A percentile compares a stretch with the other conserved stretches of the same genome.
Conservation (phyloP, 768 basidiomycete species). For the Podaxis sp. region DNA sequence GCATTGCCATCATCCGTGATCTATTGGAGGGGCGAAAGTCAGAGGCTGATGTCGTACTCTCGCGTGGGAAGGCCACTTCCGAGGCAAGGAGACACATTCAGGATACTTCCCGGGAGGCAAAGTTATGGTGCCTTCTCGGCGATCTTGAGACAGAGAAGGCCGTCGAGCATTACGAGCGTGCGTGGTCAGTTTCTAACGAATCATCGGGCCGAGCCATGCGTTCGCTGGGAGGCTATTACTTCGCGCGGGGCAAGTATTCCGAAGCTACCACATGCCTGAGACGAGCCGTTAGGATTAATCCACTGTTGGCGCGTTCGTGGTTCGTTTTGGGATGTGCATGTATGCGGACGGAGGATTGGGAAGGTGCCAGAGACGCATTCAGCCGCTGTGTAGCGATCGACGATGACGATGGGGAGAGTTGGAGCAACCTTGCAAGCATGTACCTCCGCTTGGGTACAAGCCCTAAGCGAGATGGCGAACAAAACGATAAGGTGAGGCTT, state of each 20-base stretch:
- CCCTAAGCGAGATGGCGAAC: slow-evolving; percentile 27
- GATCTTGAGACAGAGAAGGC: slow-evolving; percentile 81
- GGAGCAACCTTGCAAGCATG: slow-evolving; percentile 95
- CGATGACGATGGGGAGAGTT: slow-evolving; percentile 96
- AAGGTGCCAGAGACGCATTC: slow-evolving; percentile 81
- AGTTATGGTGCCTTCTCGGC: slow-evolving; percentile 93
- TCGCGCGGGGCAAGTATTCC: slow-evolving; percentile 61
- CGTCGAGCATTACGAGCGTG: slow-evolving; percentile 71
- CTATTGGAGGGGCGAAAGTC: slow-evolving; percentile 79
- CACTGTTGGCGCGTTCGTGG: slow-evolving; percentile 86
- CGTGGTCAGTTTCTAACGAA: slow-evolving; percentile 79
- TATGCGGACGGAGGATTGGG: slow-evolving; percentile 83
- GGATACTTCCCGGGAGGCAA: slow-evolving; percentile 77
- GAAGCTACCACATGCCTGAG: slow-evolving; percentile 67
- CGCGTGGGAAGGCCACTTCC: slow-evolving; percentile 54
- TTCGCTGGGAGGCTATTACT: slow-evolving; percentile 83
- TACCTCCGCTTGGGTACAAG: slow-evolving; percentile 78
- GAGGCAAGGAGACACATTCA: slow-evolving; percentile 41
- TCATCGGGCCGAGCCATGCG: slow-evolving; percentile 91
- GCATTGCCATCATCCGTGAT: slow-evolving; percentile 78
- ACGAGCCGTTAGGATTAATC: slow-evolving; percentile 84
- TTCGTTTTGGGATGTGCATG: slow-evolving; percentile 94
- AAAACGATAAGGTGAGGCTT: slow-evolving; percentile 29
- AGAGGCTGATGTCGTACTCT: slow-evolving; percentile 75
- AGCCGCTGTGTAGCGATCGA: slow-evolving; percentile 85